Base-by-base conservation (phyloP, 2,329 filamentous ascomycete genomes). In the Celoporthe dispersa region DNA sequence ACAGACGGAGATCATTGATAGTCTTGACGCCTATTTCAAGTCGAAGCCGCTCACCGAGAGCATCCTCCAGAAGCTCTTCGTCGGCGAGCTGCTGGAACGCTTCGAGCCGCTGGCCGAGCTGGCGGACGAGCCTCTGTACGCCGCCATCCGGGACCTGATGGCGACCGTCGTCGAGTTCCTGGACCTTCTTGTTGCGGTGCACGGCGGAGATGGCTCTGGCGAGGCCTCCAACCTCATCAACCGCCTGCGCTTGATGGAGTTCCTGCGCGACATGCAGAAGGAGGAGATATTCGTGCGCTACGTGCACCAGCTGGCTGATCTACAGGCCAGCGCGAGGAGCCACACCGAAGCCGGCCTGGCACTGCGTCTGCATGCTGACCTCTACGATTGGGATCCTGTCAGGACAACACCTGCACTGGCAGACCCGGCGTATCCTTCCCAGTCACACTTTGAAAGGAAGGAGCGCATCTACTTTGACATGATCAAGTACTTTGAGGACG, bases 261-360 rank as follows among this genome's bases (percentile, higher is more conserved):
- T 98, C 81, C 86, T 98, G 75, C 92, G 94, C 74, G 94, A 98
- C 77, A 97, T 98, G 91, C 93, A 97, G 74, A 97, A 97, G 77
- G 94, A 97, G 78, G 94, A 98, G 76, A 97, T 98, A 69, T 98
- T 97, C 79, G 92, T 97, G 73, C 91, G 94, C 73, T 98, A 98
- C 76, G 94, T 98, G 19, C 95, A 98, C 78, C 94, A 98, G 79
- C 86, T 98, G 28, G 93, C 94, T 2, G 84, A 89, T 53, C 84
- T 96, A 16, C 95, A 98, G 79, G 86, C 88, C 11, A 88, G 91
- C 55, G 87, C 92, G 4, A 86, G 91, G 70, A 96, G 97, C 75
- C 89, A 91, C 73, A 92, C 94, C 0, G 94, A 98, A 80, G 95
- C 95, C 19, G 96, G 94, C 16, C 86, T 98, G 72, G 94, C 94